A percentile compares a stretch with the other conserved stretches of the same genome.
phyloP scores from a whole-genome alignment of 306 rosid species.

The Arachis hypogaea region DNA sequence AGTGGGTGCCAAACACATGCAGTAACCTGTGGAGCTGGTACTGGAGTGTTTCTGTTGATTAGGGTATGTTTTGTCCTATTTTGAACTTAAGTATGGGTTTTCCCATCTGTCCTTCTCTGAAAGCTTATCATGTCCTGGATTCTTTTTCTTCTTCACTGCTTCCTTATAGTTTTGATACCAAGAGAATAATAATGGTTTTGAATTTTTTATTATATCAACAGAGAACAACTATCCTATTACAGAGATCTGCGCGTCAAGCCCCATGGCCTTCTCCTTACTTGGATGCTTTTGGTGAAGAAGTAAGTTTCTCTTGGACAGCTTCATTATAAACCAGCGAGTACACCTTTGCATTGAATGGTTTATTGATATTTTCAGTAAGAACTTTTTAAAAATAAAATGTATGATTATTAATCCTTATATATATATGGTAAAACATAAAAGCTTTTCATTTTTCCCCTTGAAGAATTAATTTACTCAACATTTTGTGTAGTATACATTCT shows the following conservation, averaged over 20 bases:
- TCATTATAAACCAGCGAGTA: background rate
- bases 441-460: too few species aligned
- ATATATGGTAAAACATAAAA: too few species aligned
- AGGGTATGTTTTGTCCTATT: conserved; percentile 54
- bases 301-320: conserved; percentile 42
- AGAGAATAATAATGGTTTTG: conserved; percentile 7
- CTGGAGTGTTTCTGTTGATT: conserved; percentile 85
- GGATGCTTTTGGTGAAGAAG: conserved; percentile 99
- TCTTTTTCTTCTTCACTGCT: conserved; percentile 15
- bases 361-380: too few species aligned
- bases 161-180: background rate
- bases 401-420: too few species aligned
- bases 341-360: background rate
- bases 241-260: conserved; percentile 93
- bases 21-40: conserved; percentile 86
- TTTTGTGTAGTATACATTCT: too few species aligned
- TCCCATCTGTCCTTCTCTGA: background rate
- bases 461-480: too few species aligned
- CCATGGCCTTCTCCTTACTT: conserved; percentile 97
- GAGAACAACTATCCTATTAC: conserved; percentile 87
- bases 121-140: conserved; percentile 17
- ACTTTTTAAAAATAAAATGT: too few species aligned
- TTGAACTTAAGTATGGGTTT: conserved; percentile 17
- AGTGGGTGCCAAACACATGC: conserved; percentile 94
- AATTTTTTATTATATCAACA: conserved; percentile 39